phyloP scores from a whole-genome alignment of 495 filamentous ascomycete genomes.

The Aspergillus diversus region DNA sequence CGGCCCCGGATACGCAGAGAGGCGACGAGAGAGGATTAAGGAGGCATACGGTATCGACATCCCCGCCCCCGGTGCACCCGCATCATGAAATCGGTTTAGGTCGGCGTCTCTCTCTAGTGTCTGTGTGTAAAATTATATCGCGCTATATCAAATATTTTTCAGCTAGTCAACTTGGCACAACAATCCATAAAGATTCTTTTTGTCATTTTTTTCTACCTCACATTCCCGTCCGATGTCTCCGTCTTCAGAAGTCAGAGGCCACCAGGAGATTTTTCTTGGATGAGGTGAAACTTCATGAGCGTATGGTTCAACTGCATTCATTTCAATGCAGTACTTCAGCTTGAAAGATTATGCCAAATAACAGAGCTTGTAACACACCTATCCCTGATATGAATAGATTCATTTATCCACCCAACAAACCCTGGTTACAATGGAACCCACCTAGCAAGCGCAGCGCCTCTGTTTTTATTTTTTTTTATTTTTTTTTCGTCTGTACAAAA shows the following conservation, averaged over 20 bases:
- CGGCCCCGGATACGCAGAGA: constrained; percentile 83
- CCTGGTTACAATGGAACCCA: too few relatives aligned
- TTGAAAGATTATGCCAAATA: too few relatives aligned
- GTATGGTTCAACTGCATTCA: too few relatives aligned
- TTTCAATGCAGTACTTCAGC: too few relatives aligned
- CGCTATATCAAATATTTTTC: constrained; percentile 40
- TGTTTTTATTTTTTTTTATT: too few relatives aligned
- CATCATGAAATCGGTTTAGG: constrained; percentile 43
- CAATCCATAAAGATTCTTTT: constrained; percentile 25
- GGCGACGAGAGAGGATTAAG: constrained; percentile 81
- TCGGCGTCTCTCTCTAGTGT: constrained; percentile 24
- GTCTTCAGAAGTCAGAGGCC: background rate
- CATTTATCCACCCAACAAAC: too few relatives aligned
- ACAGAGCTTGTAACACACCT: too few relatives aligned
- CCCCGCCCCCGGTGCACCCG: constrained; percentile 44
- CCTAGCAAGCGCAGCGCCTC: too few relatives aligned
- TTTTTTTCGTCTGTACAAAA: too few relatives aligned
- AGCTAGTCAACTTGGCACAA: constrained; percentile 41
- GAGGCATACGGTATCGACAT: constrained; percentile 91
- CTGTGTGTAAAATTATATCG: constrained; percentile 47
- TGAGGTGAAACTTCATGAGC: background rate
- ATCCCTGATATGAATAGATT: too few relatives aligned
- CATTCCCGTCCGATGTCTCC: background rate
- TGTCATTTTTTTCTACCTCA: constrained; percentile 6
- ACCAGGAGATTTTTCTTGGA: background rate